These are phyloP conservation scores for Glaciozyma martinii DNA, from an alignment of 768 basidiomycete species.

Conservation along the genomic window DNA sequence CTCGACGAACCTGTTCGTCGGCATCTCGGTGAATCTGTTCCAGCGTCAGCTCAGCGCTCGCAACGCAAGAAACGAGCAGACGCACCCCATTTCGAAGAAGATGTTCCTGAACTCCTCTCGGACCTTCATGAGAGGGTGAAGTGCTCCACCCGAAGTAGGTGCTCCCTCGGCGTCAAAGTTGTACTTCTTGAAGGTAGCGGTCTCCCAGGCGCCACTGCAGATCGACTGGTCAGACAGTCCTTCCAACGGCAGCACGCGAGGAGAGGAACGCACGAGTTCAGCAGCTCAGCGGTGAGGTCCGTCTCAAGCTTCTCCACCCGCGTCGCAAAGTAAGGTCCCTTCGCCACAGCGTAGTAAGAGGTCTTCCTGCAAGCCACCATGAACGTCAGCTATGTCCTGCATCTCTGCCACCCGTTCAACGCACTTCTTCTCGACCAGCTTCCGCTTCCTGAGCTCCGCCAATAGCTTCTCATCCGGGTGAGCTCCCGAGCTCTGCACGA, in stretches of 20 bases:
- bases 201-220: constrained; percentile 84
- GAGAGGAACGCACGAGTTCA: constrained; percentile 60
- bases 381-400: background rate
- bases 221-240: background rate
- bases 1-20: constrained; percentile 88
- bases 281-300: constrained; percentile 90
- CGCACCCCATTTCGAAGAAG: constrained; percentile 98
- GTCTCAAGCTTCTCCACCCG: constrained; percentile 89
- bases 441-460: constrained; percentile 82
- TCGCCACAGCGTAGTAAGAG: constrained; percentile 83
- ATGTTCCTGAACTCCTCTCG: constrained; percentile 95
- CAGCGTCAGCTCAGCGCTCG: background rate
- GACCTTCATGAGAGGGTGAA: constrained; percentile 94
- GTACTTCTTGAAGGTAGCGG: constrained; percentile 88
- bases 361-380: constrained; percentile 60
- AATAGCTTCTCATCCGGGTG: constrained; percentile 73
- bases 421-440: constrained; percentile 74
- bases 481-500: constrained; percentile 59
- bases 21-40: constrained; percentile 92
- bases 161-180: constrained; percentile 96
- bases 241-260: background rate
- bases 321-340: constrained; percentile 78
- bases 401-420: constrained; percentile 8
- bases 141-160: constrained; percentile 77
- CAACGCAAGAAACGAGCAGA: constrained; percentile 7